Conservation (phyloP, 306 rosid genomes). For the Styphnolobium japonicum region DNA sequence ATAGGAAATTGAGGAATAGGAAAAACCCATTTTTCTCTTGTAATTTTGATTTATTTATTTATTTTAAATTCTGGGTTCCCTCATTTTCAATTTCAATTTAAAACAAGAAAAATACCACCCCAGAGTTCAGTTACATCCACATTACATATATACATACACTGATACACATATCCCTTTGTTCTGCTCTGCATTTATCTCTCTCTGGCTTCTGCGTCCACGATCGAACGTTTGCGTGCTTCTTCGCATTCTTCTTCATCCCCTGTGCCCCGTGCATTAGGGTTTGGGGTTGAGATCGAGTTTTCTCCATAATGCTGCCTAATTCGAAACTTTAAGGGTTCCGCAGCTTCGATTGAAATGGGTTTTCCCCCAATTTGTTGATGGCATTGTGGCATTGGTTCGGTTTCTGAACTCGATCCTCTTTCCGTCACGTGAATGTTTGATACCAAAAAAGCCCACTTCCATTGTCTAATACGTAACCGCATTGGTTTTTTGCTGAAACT, state of each 20-base stretch:
- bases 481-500: not conserved
- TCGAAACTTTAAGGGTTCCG: slow-evolving; percentile 24
- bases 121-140: too few relatives aligned
- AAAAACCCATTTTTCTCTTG: not conserved
- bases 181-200: not conserved
- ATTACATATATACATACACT: too few relatives aligned
- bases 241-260: too few relatives aligned
- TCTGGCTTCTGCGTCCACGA: not conserved
- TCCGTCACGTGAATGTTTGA: slow-evolving; percentile 21
- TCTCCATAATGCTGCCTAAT: slow-evolving; percentile 26
- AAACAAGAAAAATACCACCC: too few relatives aligned
- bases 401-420: slow-evolving; percentile 35
- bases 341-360: slow-evolving; percentile 18
- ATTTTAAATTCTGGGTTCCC: not conserved
- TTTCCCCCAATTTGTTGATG: slow-evolving; percentile 30
- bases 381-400: slow-evolving; percentile 31
- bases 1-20: not conserved
- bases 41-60: not conserved
- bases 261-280: slow-evolving; percentile 40
- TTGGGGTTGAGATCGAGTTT: slow-evolving; percentile 11
- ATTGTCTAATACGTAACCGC: not conserved
- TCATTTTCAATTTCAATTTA: slow-evolving; percentile 4
- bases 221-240: too few relatives aligned
- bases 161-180: not conserved
- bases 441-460: slow-evolving; percentile 1